Percentiles rank a stretch among this genome's conserved stretches.
Conservation (phyloP, 2,329 filamentous ascomycete species). For the Penicillium hesseltinei region DNA sequence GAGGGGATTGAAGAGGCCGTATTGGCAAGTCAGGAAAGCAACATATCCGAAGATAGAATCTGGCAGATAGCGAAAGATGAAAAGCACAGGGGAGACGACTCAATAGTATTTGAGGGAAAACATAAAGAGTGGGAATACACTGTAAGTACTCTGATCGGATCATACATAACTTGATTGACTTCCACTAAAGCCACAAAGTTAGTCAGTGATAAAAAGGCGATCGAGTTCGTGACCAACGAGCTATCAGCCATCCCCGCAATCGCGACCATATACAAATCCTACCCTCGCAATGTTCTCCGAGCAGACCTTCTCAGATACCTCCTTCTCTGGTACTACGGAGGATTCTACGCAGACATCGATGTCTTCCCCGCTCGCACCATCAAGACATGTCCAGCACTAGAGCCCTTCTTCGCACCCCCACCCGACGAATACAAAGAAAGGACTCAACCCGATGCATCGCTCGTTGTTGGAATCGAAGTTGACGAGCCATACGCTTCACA, state of each 20-base stretch:
- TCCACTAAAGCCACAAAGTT: background rate
- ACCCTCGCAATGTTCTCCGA: conserved; percentile 39
- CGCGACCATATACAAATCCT: background rate
- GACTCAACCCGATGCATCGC: conserved; percentile 26
- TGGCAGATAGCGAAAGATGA: conserved; percentile 4
- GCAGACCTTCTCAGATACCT: conserved; percentile 47
- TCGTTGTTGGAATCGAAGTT: conserved; percentile 35
- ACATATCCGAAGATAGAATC: background rate
- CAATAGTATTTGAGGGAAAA: background rate
- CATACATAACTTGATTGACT: background rate
- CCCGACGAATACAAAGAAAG: conserved; percentile 5
- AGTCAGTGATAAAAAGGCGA: conserved; percentile 1
- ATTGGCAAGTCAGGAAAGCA: background rate
- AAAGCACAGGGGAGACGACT: background rate
- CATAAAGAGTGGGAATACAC: conserved; percentile 1
- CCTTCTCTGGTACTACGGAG: conserved; percentile 37
- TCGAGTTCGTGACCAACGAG: background rate
- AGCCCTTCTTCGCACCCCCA: conserved; percentile 3
- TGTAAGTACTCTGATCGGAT: background rate
- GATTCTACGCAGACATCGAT: conserved; percentile 38
- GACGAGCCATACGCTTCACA: conserved; percentile 37
- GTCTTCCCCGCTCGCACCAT: conserved; percentile 30
- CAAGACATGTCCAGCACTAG: conserved; percentile 28
- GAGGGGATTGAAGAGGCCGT: background rate
- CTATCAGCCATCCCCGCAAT: conserved; percentile 1